Conservation (phyloP, 106 monocot species). For the Agapanthus africanus region DNA sequence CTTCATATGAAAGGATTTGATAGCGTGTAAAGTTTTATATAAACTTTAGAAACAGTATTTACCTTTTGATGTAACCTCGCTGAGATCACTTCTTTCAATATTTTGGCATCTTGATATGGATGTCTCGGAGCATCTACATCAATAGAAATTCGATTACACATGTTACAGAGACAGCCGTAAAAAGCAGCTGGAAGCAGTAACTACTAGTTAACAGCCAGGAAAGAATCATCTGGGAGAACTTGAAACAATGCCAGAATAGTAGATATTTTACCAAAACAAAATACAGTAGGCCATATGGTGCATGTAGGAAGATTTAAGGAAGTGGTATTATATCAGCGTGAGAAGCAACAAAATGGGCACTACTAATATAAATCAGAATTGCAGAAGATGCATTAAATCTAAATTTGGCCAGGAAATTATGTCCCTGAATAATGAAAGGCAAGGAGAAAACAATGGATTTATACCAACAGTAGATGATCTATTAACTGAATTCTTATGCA, state of each 20-base stretch:
- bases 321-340: neutral
- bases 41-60: slow-evolving; percentile 1
- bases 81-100: slow-evolving; percentile 31
- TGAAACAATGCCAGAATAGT: neutral
- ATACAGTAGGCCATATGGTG: neutral
- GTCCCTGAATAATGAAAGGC: too few relatives aligned
- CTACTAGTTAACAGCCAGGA: neutral
- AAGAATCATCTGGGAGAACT: neutral
- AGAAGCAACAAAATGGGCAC: too few relatives aligned
- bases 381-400: too few relatives aligned
- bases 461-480: too few relatives aligned
- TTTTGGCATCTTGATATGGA: slow-evolving; percentile 24
- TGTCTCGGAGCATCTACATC: slow-evolving; percentile 17
- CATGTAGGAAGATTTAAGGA: neutral
- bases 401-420: too few relatives aligned
- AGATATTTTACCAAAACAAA: neutral
- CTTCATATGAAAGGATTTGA: neutral
- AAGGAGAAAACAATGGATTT: too few relatives aligned
- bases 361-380: too few relatives aligned
- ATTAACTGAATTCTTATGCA: too few relatives aligned
- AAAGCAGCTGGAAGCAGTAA: slow-evolving; percentile 3
- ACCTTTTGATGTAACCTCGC: slow-evolving; percentile 48
- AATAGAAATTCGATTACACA: neutral
- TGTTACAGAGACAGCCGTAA: neutral
- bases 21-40: neutral